phyloP scores from a whole-genome alignment of 768 basidiomycete genomes.

The Xanthoconium purpureum region DNA sequence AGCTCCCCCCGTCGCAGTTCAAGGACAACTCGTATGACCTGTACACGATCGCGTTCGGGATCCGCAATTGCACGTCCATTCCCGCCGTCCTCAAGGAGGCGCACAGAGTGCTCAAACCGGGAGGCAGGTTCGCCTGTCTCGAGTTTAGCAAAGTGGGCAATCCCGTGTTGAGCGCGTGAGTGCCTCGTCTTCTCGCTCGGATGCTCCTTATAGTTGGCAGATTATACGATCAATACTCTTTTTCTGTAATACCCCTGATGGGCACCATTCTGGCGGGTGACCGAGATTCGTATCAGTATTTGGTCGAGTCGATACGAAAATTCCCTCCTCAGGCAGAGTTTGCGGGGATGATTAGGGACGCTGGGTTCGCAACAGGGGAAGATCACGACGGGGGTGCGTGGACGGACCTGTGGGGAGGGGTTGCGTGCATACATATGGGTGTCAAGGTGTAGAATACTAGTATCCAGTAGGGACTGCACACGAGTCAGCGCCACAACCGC shows the following conservation, averaged over 20 bases:
- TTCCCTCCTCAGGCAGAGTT: conserved; percentile 90
- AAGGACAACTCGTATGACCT: conserved; percentile 84
- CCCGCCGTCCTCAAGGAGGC: conserved; percentile 86
- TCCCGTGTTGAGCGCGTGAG: conserved; percentile 82
- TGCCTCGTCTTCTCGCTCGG: conserved; percentile 13
- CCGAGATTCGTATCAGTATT: conserved; percentile 92
- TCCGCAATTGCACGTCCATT: conserved; percentile 94
- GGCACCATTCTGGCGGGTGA: conserved; percentile 98
- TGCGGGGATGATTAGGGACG: conserved; percentile 82
- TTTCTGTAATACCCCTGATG: conserved; percentile 89
- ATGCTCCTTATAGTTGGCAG: conserved; percentile 40
- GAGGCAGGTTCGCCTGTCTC: conserved; percentile 91
- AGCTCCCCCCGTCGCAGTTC: conserved; percentile 63
- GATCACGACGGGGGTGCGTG: conserved; percentile 81
- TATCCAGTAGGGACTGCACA: background rate
- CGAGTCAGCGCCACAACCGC: conserved; percentile 29
- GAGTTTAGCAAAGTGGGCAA: conserved; percentile 95
- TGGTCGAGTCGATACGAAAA: conserved; percentile 93
- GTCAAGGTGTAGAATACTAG: conserved; percentile 48
- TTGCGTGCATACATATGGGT: conserved; percentile 81
- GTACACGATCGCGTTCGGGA: conserved; percentile 98
- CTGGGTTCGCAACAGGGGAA: conserved; percentile 73
- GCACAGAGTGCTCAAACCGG: conserved; percentile 91
- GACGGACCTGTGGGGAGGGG: conserved; percentile 83
- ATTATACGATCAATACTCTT: conserved; percentile 92